phyloP scores from a whole-genome alignment of 2,329 filamentous ascomycete genomes.

The Tolypocladium tropicale region DNA sequence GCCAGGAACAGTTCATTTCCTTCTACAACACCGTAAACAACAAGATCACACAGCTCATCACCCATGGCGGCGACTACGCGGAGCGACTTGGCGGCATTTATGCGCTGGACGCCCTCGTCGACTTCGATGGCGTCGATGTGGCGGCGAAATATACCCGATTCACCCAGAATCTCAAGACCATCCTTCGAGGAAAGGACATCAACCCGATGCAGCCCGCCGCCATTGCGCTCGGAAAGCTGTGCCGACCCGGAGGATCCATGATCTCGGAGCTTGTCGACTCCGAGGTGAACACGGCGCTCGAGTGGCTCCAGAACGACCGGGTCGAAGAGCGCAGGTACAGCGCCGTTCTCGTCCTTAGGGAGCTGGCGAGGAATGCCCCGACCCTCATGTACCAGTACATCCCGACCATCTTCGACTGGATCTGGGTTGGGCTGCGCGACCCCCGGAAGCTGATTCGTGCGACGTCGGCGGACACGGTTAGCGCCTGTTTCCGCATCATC shows the following conservation, averaged over 20 bases:
- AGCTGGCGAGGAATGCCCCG: constrained; percentile 84
- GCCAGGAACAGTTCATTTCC: constrained; percentile 61
- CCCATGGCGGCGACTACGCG: constrained; percentile 74
- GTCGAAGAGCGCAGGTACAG: constrained; percentile 90
- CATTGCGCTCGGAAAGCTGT: constrained; percentile 78
- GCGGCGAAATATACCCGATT: constrained; percentile 92
- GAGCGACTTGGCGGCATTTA: constrained; percentile 89
- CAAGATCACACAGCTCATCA: constrained; percentile 56
- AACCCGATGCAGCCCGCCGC: constrained; percentile 86
- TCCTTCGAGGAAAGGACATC: constrained; percentile 84
- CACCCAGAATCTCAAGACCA: constrained; percentile 76
- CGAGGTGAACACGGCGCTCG: constrained; percentile 89
- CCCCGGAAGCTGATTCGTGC: constrained; percentile 83
- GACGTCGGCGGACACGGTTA: constrained; percentile 85
- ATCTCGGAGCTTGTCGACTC: constrained; percentile 95
- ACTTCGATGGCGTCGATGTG: constrained; percentile 91
- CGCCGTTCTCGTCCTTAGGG: constrained; percentile 80
- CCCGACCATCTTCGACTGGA: constrained; percentile 86
- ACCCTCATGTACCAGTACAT: constrained; percentile 95
- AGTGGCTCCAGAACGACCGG: constrained; percentile 93
- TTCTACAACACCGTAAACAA: constrained; percentile 49
- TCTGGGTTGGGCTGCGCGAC: constrained; percentile 91
- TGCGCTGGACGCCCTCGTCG: constrained; percentile 84
- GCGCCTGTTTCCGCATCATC: constrained; percentile 92
- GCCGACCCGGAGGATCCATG: constrained; percentile 82